Evolutionary conservation across 2,329 filamentous ascomycete species (phyloP).

Genomic region (Ceratocystis smalleyi): DNA sequence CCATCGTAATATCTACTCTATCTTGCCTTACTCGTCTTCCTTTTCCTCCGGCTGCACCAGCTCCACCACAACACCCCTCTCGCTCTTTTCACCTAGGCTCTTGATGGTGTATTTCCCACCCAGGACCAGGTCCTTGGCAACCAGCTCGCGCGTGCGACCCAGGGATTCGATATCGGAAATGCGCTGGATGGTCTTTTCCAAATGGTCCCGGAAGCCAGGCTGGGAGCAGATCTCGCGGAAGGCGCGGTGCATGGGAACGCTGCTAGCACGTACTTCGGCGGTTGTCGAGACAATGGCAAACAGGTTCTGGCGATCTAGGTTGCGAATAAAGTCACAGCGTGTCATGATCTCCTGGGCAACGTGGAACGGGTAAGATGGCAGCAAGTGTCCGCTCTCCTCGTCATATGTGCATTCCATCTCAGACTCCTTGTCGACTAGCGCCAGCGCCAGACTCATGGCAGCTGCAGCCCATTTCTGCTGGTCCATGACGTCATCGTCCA

Average conservation of each 20-base stretch:
- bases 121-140: slow-evolving; percentile 83
- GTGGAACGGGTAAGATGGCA: slow-evolving; percentile 70
- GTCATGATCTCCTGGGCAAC: slow-evolving; percentile 88
- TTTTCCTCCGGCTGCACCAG: slow-evolving; percentile 29
- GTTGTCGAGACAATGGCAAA: slow-evolving; percentile 74
- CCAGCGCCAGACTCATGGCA: slow-evolving; percentile 83
- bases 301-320: slow-evolving; percentile 84
- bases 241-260: slow-evolving; percentile 88
- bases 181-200: slow-evolving; percentile 68
- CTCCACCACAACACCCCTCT: slow-evolving; percentile 27
- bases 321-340: slow-evolving; percentile 80
- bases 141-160: slow-evolving; percentile 82
- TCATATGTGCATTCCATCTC: slow-evolving; percentile 53
- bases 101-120: slow-evolving; percentile 62
- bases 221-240: slow-evolving; percentile 69
- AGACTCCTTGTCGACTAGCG: slow-evolving; percentile 69
- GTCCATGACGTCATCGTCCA: slow-evolving; percentile 97
- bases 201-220: slow-evolving; percentile 63
- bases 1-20: background rate
- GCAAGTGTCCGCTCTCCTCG: slow-evolving; percentile 49
- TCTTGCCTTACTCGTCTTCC: slow-evolving; percentile 12
- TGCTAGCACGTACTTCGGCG: slow-evolving; percentile 79
- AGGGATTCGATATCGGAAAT: slow-evolving; percentile 89
- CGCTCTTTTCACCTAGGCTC: slow-evolving; percentile 23
- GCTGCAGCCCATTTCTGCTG: slow-evolving; percentile 92